Conservation (phyloP, 2,329 filamentous ascomycete species). For the Tolypocladium tundrense region DNA sequence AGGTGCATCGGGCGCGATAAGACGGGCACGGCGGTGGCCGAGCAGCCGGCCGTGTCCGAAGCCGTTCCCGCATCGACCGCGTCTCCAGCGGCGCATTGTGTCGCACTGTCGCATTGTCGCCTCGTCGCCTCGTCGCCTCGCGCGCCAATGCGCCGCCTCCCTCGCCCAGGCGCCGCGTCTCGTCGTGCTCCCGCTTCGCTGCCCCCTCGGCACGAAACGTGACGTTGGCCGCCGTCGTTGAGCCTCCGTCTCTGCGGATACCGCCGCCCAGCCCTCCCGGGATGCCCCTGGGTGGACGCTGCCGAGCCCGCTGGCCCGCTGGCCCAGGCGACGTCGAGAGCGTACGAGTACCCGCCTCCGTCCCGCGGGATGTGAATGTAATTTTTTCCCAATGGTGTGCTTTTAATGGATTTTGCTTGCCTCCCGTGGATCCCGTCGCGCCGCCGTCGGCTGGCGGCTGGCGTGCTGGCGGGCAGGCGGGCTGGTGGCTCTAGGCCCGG, state of each 20-base stretch:
- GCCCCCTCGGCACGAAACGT: background rate
- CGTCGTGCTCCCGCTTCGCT: background rate
- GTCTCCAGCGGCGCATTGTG: background rate
- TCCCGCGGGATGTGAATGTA: background rate
- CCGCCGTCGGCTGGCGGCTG: background rate
- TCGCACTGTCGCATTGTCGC: background rate
- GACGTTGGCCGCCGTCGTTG: background rate
- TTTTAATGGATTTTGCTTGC: background rate
- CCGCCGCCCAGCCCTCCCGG: background rate
- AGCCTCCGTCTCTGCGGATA: background rate
- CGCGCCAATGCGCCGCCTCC: background rate
- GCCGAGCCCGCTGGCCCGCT: background rate
- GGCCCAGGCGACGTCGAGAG: background rate
- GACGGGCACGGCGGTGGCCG: background rate
- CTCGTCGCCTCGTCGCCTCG: background rate
- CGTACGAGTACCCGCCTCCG: background rate
- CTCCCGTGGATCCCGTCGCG: background rate
- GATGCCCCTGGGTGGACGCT: background rate
- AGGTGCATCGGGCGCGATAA: background rate
- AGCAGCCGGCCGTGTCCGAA: background rate
- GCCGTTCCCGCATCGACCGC: no score
- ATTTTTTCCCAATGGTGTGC: background rate
- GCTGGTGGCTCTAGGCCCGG: constrained; percentile 17
- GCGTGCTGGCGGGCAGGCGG: background rate
- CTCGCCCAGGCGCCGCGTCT: background rate